Percentiles rank a stretch among this genome's conserved stretches.
phyloP scores from a whole-genome alignment of 2,329 filamentous ascomycete species.

The Pestalotiopsis sp. region DNA sequence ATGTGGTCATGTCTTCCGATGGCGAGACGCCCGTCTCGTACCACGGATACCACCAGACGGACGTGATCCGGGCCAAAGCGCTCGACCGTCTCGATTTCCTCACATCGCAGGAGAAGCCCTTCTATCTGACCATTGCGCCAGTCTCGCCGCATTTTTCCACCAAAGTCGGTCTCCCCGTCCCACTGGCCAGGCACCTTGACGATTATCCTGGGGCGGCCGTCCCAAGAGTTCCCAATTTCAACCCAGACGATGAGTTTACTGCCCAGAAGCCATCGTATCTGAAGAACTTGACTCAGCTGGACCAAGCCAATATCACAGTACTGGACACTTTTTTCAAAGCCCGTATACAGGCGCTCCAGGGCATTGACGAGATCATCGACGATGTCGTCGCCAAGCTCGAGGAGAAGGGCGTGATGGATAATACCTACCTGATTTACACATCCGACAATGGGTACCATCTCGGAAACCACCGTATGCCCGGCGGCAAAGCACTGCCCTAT shows the following conservation, averaged over 20 bases:
- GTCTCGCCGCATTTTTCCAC: constrained; percentile 12
- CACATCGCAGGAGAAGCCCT: neutral
- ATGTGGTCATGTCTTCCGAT: constrained; percentile 8
- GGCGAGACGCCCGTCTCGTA: constrained; percentile 3
- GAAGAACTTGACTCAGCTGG: constrained; percentile 39
- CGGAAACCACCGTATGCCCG: constrained; percentile 56
- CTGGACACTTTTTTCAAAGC: constrained; percentile 52
- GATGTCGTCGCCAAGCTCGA: constrained; percentile 41
- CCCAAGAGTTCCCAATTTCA: constrained; percentile 4
- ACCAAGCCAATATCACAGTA: constrained; percentile 45
- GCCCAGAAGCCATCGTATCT: constrained; percentile 45
- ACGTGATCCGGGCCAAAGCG: neutral
- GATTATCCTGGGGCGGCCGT: neutral
- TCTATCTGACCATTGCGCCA: constrained; percentile 6
- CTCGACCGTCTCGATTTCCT: constrained; percentile 11
- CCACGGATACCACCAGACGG: constrained; percentile 42
- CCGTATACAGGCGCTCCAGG: constrained; percentile 49
- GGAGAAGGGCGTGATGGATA: constrained; percentile 57
- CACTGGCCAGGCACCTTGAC: neutral
- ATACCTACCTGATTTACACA: constrained; percentile 59
- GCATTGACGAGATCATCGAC: constrained; percentile 56
- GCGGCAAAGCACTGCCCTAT: constrained; percentile 58
- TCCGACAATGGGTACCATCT: constrained; percentile 62
- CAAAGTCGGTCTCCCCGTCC: neutral
- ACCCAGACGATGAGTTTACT: constrained; percentile 18